Evolutionary conservation across 1,139 yeast species (phyloP), one percentile per base, ranked within the genome.

Genomic region (Kodamaea ohmeri): DNA sequence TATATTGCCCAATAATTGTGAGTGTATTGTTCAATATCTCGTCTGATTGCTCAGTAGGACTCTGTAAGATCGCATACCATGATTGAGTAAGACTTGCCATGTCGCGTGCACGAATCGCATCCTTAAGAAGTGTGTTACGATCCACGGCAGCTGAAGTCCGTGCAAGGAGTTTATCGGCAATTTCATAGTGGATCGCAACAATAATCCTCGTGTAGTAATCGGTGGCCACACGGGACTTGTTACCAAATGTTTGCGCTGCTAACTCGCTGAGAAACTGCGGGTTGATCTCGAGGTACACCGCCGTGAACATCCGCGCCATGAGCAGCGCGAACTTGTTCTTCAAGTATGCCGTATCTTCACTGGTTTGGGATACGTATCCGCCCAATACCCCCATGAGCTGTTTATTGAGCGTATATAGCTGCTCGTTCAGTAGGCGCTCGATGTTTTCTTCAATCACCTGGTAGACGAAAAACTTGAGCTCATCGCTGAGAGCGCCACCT

Each of bases 91-190:
- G 63, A n/a, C 65, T 61, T 24, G 68, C 63, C 83, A 90, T 83
- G 57, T 89, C 97, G 38, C 77, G 73, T 7, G 71, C 70, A 55
- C 99, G 76, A 51, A 94, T 82, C 27, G 78, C 71, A 60, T 94
- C 98, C 56, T 94, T 94, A 46, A 92, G 67, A 32, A 67, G 57
- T 49, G 76, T 83, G 55, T 84, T 86, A 50, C 89, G 75, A 39
- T 81, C 83, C 34, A 78, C 80, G 22, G 71, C 59, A 19, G 71
- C 73, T 48, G 78, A 78, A 13, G 83, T 76, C 49, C 96, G 75
- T 21, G 80, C 65, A 47, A 89, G 83, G 51, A 89, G 75, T 54
- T 85, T 92, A 59, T 94, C 98, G 21, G 96, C 98, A 48, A 94
- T 88, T 60, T 90, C 97, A 35, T 81, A 82, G 56, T 94, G 97